These are phyloP conservation scores for Alternaria alternata DNA, from an alignment of 2,329 filamentous ascomycete species.

Conservation along the genomic window DNA sequence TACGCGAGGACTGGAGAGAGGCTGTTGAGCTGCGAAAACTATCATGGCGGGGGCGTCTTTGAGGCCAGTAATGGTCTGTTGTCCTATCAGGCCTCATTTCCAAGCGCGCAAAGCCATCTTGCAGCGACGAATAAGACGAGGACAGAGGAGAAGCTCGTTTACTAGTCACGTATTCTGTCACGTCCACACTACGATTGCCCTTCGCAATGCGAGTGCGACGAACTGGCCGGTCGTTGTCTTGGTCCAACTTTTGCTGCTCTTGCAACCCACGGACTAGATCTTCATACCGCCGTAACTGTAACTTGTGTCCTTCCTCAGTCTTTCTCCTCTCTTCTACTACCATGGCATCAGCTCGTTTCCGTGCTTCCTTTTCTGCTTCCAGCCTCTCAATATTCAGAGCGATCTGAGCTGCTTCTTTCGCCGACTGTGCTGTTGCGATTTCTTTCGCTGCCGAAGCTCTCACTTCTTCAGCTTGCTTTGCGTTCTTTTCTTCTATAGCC, in stretches of 20 bases:
- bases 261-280: background rate
- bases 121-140: background rate
- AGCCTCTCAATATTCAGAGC: background rate
- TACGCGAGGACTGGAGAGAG: conserved; percentile 5
- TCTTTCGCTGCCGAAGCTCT: background rate
- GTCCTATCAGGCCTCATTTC: background rate
- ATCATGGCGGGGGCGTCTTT: background rate
- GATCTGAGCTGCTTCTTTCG: background rate
- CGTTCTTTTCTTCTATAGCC: background rate
- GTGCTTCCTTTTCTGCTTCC: background rate
- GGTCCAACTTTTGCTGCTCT: conserved; percentile 1
- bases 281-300: conserved; percentile 1
- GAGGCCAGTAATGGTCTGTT: background rate
- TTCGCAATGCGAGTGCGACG: conserved; percentile 23
- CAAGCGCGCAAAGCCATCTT: background rate
- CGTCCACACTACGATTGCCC: conserved; percentile 27
- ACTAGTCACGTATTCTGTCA: conserved; percentile 25
- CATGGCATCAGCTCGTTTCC: background rate
- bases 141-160: background rate
- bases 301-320: background rate
- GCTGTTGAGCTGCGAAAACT: conserved; percentile 1
- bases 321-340: background rate
- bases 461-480: background rate
- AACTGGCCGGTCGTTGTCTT: background rate
- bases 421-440: background rate